Base-by-base conservation (phyloP, 2,329 filamentous ascomycete genomes). In the Calonectria pseudoturangicola region DNA sequence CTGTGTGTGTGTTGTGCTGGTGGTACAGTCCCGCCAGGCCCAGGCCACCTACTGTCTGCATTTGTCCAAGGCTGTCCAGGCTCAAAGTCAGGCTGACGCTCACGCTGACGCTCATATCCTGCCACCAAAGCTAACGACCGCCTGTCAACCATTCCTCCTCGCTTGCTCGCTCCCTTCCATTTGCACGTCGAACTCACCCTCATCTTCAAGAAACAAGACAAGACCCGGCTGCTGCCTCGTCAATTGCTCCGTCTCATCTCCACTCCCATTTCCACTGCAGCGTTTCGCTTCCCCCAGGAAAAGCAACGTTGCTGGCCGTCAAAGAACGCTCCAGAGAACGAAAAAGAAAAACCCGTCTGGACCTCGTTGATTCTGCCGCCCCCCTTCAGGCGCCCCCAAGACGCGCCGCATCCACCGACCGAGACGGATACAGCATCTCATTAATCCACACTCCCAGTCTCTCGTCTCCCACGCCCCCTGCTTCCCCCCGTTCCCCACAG, bases 381-480 rank as follows among this genome's bases (percentile, higher is more conserved):
- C 41, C 54, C 41, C 25, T 30, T 33, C 41, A 60, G 28, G 16
- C 41, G 54, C 43, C 36, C 33, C 30, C 47, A 39, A 28, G 43
- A 21, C 64, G 48, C 39, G 36, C 50, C 54, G 50, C 48, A 39
- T 58, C 56, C 66, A 41, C 66, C 66, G 54, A 63, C 66, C 45
- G 41, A 47, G 39, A 41, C 64, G n/a, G 54, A 60, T 33, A 54
- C 48, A 66, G 43, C 63, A 54, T 43, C 66, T n/a, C 54, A 16
- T 50, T 27, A 47, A 65, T 62, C 67, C 48, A 43, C 50, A 54
- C 47, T 45, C 67, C 67, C 58, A 68, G 39, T 48, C 36, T 43
- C 50, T 51, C 64, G n/a, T 45, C 47, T 56, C 48, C 30, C 72
- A 77, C 77, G 75, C 73, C 64, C 77, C 77, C 74, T 79, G 77